These are phyloP conservation scores for Paspalum notatum DNA, from an alignment of 176 grass and related monocot species.

Conservation along the genomic window DNA sequence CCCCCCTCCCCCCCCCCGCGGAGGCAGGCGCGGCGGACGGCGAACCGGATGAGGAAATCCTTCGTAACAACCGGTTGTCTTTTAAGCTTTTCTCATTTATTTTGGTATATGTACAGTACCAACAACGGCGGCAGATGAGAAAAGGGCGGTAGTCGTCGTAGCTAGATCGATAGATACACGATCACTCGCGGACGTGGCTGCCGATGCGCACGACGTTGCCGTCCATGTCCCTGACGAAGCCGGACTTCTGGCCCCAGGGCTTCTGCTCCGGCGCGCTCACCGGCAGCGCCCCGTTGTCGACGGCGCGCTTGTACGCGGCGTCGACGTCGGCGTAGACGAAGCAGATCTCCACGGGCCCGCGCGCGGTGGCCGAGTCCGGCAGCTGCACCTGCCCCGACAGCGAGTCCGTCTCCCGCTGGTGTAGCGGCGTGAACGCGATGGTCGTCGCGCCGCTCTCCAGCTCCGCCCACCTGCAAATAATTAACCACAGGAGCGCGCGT, in stretches of 20 bases:
- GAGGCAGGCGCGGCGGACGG: too few species aligned
- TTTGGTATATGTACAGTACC: too few species aligned
- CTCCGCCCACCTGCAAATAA: constrained; percentile 65
- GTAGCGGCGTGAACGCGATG: constrained; percentile 79
- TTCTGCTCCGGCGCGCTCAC: constrained; percentile 74
- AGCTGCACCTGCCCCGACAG: constrained; percentile 58
- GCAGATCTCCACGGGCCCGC: constrained; percentile 80
- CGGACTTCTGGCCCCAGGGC: constrained; percentile 84
- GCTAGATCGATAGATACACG: not conserved
- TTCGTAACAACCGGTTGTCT: too few species aligned
- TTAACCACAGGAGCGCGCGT: too few species aligned
- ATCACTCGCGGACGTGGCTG: constrained; percentile 52
- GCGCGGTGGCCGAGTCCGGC: constrained; percentile 39
- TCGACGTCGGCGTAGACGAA: constrained; percentile 87
- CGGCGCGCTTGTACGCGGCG: constrained; percentile 59
- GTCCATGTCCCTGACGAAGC: constrained; percentile 79
- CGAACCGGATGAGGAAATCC: too few species aligned
- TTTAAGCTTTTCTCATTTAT: too few species aligned
- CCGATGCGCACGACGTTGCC: constrained; percentile 69
- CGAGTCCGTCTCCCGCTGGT: constrained; percentile 76
- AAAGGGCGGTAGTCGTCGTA: not conserved
- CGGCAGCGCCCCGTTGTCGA: constrained; percentile 58
- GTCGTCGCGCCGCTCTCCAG: constrained; percentile 81
- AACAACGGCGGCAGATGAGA: not conserved
- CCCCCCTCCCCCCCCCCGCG: too few species aligned